These are phyloP conservation scores for Citrus mangshanensis DNA, from an alignment of 345 rosid species.

Conservation along the genomic window DNA sequence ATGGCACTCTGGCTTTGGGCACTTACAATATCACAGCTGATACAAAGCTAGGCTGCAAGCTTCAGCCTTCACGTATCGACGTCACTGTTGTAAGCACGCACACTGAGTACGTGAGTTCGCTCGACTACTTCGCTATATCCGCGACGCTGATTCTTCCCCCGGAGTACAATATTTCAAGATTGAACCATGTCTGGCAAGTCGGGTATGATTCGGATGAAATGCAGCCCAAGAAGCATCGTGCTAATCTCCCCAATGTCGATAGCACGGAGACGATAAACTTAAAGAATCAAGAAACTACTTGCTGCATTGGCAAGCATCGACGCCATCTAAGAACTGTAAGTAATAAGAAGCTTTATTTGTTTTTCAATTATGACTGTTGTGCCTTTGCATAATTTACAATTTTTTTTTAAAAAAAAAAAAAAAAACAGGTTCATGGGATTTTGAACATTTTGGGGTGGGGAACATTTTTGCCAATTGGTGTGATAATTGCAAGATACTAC, in stretches of 20 bases:
- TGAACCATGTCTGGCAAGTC: slow-evolving; percentile 57
- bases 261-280: slow-evolving; percentile 38
- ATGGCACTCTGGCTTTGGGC: background rate
- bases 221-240: slow-evolving; percentile 33
- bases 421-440: slow-evolving; percentile 44
- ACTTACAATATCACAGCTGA: slow-evolving; percentile 36
- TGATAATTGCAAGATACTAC: slow-evolving; percentile 43
- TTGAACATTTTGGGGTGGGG: slow-evolving; percentile 59
- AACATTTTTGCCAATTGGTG: slow-evolving; percentile 43
- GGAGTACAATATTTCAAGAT: slow-evolving; percentile 22
- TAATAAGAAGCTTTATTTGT: background rate
- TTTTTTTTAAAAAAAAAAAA: too few species aligned
- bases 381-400: background rate
- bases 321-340: slow-evolving; percentile 30
- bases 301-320: slow-evolving; percentile 1
- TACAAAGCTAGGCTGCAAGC: slow-evolving; percentile 33
- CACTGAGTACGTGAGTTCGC: fast-evolving
- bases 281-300: background rate
- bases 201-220: slow-evolving; percentile 24
- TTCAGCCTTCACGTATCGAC: slow-evolving; percentile 28
- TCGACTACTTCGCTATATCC: slow-evolving; percentile 2
- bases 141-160: slow-evolving; percentile 34
- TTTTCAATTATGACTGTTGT: background rate
- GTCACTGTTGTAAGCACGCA: background rate
- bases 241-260: slow-evolving; percentile 35